Conservation (phyloP, 2,329 filamentous ascomycete genomes). For the Macrophomina phaseolina region DNA sequence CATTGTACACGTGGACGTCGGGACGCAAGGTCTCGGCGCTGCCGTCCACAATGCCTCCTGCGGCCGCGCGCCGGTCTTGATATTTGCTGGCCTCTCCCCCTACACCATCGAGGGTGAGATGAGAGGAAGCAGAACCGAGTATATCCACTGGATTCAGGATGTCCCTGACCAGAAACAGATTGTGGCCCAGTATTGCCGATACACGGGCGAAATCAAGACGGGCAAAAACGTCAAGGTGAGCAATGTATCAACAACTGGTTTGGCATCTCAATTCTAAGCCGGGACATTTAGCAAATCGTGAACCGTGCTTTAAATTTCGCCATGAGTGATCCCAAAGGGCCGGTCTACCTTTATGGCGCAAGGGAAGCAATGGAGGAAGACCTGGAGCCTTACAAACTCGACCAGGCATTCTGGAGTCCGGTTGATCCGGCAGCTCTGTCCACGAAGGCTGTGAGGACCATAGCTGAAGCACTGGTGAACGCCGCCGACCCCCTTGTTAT, state of each 20-base stretch:
- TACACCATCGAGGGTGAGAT: constrained; percentile 80
- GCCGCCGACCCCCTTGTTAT: constrained; percentile 72
- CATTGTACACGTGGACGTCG: constrained; percentile 80
- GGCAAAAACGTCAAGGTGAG: constrained; percentile 76
- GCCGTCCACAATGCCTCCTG: constrained; percentile 81
- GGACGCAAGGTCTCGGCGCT: constrained; percentile 77
- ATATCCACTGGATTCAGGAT: constrained; percentile 87
- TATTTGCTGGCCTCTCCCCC: constrained; percentile 79
- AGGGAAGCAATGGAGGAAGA: constrained; percentile 85
- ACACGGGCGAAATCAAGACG: constrained; percentile 80
- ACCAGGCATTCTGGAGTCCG: constrained; percentile 73
- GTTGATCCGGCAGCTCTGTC: constrained; percentile 71
- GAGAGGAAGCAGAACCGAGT: constrained; percentile 74
- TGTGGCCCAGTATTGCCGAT: constrained; percentile 83
- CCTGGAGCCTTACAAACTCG: constrained; percentile 63
- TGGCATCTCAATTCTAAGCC: background rate
- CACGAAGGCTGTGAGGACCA: constrained; percentile 59
- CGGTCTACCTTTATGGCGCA: constrained; percentile 78
- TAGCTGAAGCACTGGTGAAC: constrained; percentile 66
- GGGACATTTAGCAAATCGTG: constrained; percentile 68
- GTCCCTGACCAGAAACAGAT: constrained; percentile 83
- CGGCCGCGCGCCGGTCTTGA: constrained; percentile 74
- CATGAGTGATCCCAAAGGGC: constrained; percentile 75
- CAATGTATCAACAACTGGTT: background rate
- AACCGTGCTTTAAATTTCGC: constrained; percentile 85